These are phyloP conservation scores for Thielaviopsis euricoi DNA, from an alignment of 2,329 filamentous ascomycete species.

Conservation along the genomic window DNA sequence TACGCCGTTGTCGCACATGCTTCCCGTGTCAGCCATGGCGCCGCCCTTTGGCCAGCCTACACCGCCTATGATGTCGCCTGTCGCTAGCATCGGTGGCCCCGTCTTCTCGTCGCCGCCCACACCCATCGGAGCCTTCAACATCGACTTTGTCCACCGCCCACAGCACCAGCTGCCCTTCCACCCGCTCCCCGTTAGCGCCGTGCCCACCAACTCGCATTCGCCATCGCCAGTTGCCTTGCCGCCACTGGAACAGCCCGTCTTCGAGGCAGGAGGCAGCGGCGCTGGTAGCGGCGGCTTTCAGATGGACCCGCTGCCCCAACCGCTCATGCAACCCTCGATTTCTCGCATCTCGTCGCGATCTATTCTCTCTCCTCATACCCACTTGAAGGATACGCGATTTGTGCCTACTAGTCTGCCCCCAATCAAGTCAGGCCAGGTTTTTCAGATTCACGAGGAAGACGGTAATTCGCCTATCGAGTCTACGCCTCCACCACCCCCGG, in stretches of 20 bases:
- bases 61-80: neutral
- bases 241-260: neutral
- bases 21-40: neutral
- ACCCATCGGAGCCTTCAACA: constrained; percentile 1
- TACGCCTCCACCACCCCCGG: constrained; percentile 5
- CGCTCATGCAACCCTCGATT: neutral
- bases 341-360: constrained; percentile 1
- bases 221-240: neutral
- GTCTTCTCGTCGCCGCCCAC: neutral
- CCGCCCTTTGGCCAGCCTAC: neutral
- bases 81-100: neutral
- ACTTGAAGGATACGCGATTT: constrained; percentile 3
- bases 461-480: constrained; percentile 8
- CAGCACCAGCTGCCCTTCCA: constrained; percentile 4
- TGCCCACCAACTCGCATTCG: neutral
- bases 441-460: constrained; percentile 12
- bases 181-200: neutral
- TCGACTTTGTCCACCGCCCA: constrained; percentile 4
- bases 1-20: neutral
- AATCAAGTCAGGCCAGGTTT: constrained; percentile 9
- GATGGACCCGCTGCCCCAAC: neutral
- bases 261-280: too few relatives aligned
- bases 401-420: constrained; percentile 4
- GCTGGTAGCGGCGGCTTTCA: neutral
- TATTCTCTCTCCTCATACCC: neutral